Evolutionary conservation across 2,329 filamentous ascomycete species (phyloP).

Genomic region (Aspergillus candidus): DNA sequence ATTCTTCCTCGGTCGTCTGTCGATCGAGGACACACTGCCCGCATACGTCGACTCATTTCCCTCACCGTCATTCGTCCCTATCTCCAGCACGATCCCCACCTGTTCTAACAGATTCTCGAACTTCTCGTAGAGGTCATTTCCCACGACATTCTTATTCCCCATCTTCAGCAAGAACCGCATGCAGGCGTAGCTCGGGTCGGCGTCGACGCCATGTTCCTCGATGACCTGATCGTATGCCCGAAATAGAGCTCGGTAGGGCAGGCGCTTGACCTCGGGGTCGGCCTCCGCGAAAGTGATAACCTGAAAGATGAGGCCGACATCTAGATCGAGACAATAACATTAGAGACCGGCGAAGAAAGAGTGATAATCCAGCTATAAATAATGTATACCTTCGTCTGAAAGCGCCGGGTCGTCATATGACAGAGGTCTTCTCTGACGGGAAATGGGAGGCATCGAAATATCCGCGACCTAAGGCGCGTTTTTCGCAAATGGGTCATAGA

Average conservation of each 20-base stretch:
- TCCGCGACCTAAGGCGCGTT: slow-evolving; percentile 42
- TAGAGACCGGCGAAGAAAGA: slow-evolving; percentile 2
- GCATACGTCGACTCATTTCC: slow-evolving; percentile 25
- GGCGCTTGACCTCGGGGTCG: slow-evolving; percentile 56
- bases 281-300: slow-evolving; percentile 68
- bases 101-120: slow-evolving; percentile 62
- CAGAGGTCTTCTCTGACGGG: slow-evolving; percentile 36
- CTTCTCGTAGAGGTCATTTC: slow-evolving; percentile 58
- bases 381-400: slow-evolving; percentile 52
- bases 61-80: slow-evolving; percentile 42
- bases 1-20: slow-evolving; percentile 18
- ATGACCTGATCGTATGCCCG: slow-evolving; percentile 72
- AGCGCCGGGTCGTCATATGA: slow-evolving; percentile 44
- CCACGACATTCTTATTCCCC: slow-evolving; percentile 53
- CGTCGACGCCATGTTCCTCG: slow-evolving; percentile 61
- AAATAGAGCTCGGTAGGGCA: slow-evolving; percentile 73
- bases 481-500: slow-evolving; percentile 39
- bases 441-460: slow-evolving; percentile 47
- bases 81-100: slow-evolving; percentile 67
- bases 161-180: slow-evolving; percentile 75
- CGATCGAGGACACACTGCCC: slow-evolving; percentile 16
- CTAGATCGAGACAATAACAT: slow-evolving; percentile 38
- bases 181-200: slow-evolving; percentile 68
- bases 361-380: background rate
- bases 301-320: slow-evolving; percentile 71